These are phyloP conservation scores for Nicotiana sylvestris DNA, from an alignment of 257 asterid genomes.

Conservation along the genomic window DNA sequence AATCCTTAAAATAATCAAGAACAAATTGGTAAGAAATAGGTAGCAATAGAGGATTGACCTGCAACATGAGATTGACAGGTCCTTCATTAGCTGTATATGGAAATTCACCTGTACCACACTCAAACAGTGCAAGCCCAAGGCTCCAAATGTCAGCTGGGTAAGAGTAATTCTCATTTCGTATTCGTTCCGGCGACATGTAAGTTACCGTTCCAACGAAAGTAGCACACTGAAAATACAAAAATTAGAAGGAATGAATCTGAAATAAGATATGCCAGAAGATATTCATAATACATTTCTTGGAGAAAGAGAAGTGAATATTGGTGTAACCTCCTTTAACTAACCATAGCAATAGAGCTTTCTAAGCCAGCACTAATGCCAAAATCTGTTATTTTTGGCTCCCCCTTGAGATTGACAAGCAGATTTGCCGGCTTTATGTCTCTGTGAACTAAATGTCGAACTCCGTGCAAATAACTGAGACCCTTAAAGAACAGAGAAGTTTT, in stretches of 20 bases:
- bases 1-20: not conserved
- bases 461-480: slow-evolving; percentile 93
- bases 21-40: not conserved
- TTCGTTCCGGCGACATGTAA: slow-evolving; percentile 98
- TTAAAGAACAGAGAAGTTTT: slow-evolving; percentile 30
- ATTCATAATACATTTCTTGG: not conserved
- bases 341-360: slow-evolving; percentile 98
- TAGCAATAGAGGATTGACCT: slow-evolving; percentile 40
- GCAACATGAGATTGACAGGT: slow-evolving; percentile 97
- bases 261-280: slow-evolving; percentile 12
- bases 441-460: slow-evolving; percentile 93
- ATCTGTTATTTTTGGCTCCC: slow-evolving; percentile 98
- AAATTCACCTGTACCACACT: slow-evolving; percentile 97
- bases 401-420: slow-evolving; percentile 87
- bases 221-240: slow-evolving; percentile 65
- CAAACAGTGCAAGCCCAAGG: slow-evolving; percentile 96
- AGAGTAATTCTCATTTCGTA: slow-evolving; percentile 87
- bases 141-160: slow-evolving; percentile 99
- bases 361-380: slow-evolving; percentile 98
- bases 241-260: slow-evolving; percentile 19
- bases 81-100: slow-evolving; percentile 95
- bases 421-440: slow-evolving; percentile 99
- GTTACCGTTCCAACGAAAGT: slow-evolving; percentile 99
- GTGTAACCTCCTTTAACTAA: slow-evolving; percentile 29
- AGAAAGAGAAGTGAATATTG: not conserved